Conservation (phyloP, 129 eudicot species). For the Artemisia argyi region DNA sequence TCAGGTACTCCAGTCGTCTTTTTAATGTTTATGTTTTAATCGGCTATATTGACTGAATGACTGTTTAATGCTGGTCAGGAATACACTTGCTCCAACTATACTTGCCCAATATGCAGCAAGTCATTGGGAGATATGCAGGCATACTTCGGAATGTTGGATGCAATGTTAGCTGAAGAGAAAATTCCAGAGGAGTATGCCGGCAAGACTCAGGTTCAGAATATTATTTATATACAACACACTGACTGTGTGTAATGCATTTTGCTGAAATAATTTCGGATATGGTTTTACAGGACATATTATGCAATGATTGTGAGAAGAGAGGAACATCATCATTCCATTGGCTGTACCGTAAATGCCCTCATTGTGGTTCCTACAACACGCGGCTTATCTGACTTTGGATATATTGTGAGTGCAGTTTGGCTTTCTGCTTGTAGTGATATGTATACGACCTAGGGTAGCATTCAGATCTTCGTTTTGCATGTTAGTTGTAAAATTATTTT, state of each 20-base stretch:
- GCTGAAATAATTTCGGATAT: constrained; percentile 3
- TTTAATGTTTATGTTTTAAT: neutral
- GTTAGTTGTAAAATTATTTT: neutral
- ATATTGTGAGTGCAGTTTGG: constrained; percentile 37
- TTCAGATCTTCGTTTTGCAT: neutral
- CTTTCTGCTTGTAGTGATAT: neutral
- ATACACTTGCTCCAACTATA: constrained; percentile 71
- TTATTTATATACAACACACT: neutral
- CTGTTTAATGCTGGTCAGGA: constrained; percentile 48
- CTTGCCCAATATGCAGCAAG: constrained; percentile 97
- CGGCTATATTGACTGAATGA: constrained; percentile 10
- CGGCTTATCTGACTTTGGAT: constrained; percentile 52
- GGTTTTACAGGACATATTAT: constrained; percentile 71
- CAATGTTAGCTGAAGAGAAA: constrained; percentile 83
- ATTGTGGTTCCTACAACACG: constrained; percentile 85
- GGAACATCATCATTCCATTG: constrained; percentile 79
- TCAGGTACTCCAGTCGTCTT: constrained; percentile 46
- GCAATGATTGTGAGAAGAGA: constrained; percentile 92
- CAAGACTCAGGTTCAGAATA: constrained; percentile 67
- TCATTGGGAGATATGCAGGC: constrained; percentile 97
- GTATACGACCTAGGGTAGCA: constrained; percentile 11
- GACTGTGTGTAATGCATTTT: constrained; percentile 8
- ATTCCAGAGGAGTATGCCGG: constrained; percentile 78
- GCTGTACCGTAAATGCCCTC: constrained; percentile 78
- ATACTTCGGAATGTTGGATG: constrained; percentile 85